These are phyloP conservation scores for Sporisorium sorghi DNA, from an alignment of 1,284 basidiomycete species.

Conservation along the genomic window DNA sequence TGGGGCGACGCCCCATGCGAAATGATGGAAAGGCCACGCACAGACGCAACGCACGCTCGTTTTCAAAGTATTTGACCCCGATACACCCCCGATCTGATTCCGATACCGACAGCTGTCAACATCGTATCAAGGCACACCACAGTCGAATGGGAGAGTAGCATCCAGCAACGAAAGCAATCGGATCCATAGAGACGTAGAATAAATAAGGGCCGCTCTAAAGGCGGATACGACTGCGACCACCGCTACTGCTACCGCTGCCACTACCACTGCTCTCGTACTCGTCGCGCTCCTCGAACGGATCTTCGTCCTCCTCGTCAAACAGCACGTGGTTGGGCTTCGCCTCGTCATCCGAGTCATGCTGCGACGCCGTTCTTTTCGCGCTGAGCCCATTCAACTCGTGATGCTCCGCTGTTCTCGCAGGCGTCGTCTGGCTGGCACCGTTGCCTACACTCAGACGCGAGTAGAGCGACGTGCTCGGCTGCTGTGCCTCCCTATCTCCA, in stretches of 20 bases:
- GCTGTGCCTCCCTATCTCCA: constrained; percentile 29
- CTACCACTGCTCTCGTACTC: constrained; percentile 28
- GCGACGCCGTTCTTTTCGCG: constrained; percentile 5
- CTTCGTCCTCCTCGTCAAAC: constrained; percentile 56
- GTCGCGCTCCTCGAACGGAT: constrained; percentile 47
- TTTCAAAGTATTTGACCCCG: not conserved
- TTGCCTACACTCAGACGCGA: constrained; percentile 38
- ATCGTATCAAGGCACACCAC: not conserved
- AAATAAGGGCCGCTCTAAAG: constrained; percentile 3
- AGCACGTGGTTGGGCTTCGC: constrained; percentile 42
- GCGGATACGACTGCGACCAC: constrained; percentile 17
- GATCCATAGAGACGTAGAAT: not conserved
- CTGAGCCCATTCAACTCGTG: constrained; percentile 36
- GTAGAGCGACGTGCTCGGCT: constrained; percentile 29
- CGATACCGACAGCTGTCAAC: not conserved
- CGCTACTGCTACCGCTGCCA: constrained; percentile 17
- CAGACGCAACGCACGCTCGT: constrained; percentile 3
- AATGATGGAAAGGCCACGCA: constrained; percentile 1
- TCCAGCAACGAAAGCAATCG: too few species aligned
- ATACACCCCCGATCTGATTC: constrained; percentile 1
- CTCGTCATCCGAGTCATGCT: constrained; percentile 11
- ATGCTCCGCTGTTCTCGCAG: constrained; percentile 14
- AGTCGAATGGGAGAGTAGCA: not conserved
- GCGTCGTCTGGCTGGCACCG: not conserved
- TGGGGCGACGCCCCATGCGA: constrained; percentile 7